Percentiles rank a stretch among this genome's conserved stretches.
These are phyloP conservation scores for Tylopilus vinaceipallidus DNA, from an alignment of 768 basidiomycete genomes.

Conservation along the genomic window DNA sequence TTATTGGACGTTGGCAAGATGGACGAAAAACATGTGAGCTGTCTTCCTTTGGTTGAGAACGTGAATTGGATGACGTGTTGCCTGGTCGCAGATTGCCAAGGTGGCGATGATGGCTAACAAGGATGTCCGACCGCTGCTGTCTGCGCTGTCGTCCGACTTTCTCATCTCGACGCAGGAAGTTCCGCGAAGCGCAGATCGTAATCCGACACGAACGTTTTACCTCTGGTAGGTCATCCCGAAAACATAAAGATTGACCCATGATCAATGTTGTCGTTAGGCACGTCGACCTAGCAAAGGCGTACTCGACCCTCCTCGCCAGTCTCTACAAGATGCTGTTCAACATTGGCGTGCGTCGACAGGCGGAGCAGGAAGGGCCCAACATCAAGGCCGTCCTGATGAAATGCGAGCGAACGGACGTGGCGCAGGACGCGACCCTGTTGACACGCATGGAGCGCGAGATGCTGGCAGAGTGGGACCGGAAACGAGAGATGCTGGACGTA, in stretches of 20 bases:
- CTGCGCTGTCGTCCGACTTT: slow-evolving; percentile 75
- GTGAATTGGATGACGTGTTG: neutral
- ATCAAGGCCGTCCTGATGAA: slow-evolving; percentile 78
- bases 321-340: slow-evolving; percentile 93
- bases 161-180: slow-evolving; percentile 92
- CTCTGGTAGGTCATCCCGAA: slow-evolving; percentile 61
- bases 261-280: slow-evolving; percentile 51
- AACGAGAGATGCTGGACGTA: slow-evolving; percentile 69
- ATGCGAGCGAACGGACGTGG: slow-evolving; percentile 80
- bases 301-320: slow-evolving; percentile 69
- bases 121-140: slow-evolving; percentile 78
- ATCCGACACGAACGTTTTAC: slow-evolving; percentile 86
- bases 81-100: slow-evolving; percentile 76
- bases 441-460: slow-evolving; percentile 75
- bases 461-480: slow-evolving; percentile 70
- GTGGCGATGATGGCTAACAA: slow-evolving; percentile 90
- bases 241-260: neutral
- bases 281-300: slow-evolving; percentile 83
- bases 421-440: slow-evolving; percentile 66
- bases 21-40: slow-evolving; percentile 86
- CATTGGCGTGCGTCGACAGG: slow-evolving; percentile 66
- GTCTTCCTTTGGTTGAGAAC: neutral
- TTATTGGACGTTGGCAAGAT: slow-evolving; percentile 83
- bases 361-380: slow-evolving; percentile 66
- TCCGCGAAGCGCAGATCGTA: slow-evolving; percentile 85